phyloP scores from a whole-genome alignment of 495 filamentous ascomycete genomes.

The Cairneyella variabilis region DNA sequence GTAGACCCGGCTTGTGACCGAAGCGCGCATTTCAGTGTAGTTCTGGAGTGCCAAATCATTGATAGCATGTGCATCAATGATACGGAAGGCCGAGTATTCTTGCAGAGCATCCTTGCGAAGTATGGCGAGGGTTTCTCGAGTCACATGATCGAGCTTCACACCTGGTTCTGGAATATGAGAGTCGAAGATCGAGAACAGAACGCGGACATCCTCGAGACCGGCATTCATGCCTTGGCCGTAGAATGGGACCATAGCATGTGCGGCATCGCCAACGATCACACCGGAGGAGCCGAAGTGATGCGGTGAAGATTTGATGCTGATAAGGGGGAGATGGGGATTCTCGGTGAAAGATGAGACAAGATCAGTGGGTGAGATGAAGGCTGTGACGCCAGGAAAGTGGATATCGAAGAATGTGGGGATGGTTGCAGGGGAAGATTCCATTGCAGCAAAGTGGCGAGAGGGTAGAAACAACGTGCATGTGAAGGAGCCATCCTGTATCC shows the following conservation, averaged over 20 bases:
- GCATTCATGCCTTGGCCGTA: constrained; percentile 89
- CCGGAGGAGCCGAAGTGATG: constrained; percentile 75
- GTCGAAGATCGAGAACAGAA: constrained; percentile 72
- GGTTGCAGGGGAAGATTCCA: constrained; percentile 51
- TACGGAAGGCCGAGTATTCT: constrained; percentile 68
- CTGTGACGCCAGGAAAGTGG: constrained; percentile 84
- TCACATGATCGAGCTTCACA: constrained; percentile 15
- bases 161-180: constrained; percentile 36
- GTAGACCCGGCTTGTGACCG: constrained; percentile 73
- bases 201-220: constrained; percentile 77
- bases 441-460: constrained; percentile 47
- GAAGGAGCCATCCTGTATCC: constrained; percentile 72
- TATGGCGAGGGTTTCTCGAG: constrained; percentile 35
- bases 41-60: constrained; percentile 90
- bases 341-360: constrained; percentile 65
- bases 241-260: constrained; percentile 97
- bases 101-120: constrained; percentile 58
- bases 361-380: constrained; percentile 66
- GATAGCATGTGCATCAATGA: constrained; percentile 79
- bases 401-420: constrained; percentile 70
- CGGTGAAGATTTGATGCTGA: constrained; percentile 86
- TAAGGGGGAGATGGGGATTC: constrained; percentile 88
- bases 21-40: constrained; percentile 87
- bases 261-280: constrained; percentile 89
- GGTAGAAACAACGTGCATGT: constrained; percentile 94